Percentiles rank a stretch among this genome's conserved stretches.
Evolutionary conservation across 768 basidiomycete species (phyloP).

Genomic region (Boletellus emodensis): DNA sequence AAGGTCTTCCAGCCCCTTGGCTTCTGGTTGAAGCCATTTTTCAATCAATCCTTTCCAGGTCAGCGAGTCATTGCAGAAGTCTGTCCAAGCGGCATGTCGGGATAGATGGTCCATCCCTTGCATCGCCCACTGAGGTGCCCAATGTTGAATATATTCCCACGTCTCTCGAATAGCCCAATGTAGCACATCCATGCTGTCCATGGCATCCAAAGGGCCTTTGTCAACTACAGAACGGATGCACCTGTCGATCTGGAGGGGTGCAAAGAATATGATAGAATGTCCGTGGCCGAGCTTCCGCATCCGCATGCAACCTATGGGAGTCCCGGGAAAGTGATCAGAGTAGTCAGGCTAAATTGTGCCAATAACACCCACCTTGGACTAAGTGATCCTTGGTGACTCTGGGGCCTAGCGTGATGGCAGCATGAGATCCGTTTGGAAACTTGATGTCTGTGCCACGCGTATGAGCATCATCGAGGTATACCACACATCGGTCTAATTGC

Average conservation of each 20-base stretch:
- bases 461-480: slow-evolving; percentile 35
- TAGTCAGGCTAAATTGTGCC: neutral
- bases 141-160: slow-evolving; percentile 34
- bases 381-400: no score
- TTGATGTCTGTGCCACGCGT: slow-evolving; percentile 35
- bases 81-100: neutral
- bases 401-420: no score
- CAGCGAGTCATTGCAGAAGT: neutral
- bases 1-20: neutral
- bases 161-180: slow-evolving; percentile 42
- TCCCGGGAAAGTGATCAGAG: neutral
- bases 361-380: no score
- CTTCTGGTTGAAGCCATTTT: neutral
- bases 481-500: slow-evolving; percentile 26
- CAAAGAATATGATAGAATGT: slow-evolving; percentile 44
- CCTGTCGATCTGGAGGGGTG: slow-evolving; percentile 36
- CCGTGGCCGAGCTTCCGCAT: slow-evolving; percentile 45
- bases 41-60: neutral
- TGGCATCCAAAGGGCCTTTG: neutral
- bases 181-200: slow-evolving; percentile 32
- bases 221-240: slow-evolving; percentile 27
- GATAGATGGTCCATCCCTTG: slow-evolving; percentile 23
- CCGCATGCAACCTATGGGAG: slow-evolving; percentile 44
- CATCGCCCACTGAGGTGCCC: slow-evolving; percentile 38
- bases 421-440: slow-evolving; percentile 12